Evolutionary conservation across 176 grass and related monocot species (phyloP).

Genomic region (Triticum aestivum): DNA sequence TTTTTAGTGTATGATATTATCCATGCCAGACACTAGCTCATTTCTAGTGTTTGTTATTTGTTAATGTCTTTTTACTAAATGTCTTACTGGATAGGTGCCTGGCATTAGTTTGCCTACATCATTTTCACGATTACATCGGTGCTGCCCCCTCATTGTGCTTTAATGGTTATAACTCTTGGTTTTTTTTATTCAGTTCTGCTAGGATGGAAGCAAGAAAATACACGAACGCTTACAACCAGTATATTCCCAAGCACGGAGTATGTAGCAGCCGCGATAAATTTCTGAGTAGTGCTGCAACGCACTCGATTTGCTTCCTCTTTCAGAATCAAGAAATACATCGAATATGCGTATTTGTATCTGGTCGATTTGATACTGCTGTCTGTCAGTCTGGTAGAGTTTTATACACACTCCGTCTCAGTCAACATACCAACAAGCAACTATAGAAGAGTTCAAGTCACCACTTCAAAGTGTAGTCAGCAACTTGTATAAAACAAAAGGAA

Average conservation of each 20-base stretch:
- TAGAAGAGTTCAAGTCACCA: neutral
- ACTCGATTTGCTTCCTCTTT: neutral
- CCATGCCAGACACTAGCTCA: neutral
- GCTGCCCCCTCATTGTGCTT: neutral
- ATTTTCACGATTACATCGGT: neutral
- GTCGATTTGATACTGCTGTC: neutral
- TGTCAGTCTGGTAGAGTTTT: neutral
- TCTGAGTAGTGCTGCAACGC: neutral
- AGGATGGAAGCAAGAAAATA: constrained; percentile 21
- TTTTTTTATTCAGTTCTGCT: neutral
- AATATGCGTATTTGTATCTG: neutral
- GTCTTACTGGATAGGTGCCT: neutral
- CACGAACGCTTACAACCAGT: neutral
- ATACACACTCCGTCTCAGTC: neutral
- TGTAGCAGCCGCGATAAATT: neutral
- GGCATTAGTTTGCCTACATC: neutral
- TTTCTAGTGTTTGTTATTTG: neutral
- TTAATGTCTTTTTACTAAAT: neutral
- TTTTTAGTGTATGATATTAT: neutral
- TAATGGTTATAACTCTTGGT: neutral
- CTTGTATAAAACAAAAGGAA: neutral
- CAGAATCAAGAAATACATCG: neutral
- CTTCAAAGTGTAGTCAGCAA: neutral
- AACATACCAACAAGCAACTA: neutral
- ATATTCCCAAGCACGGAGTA: neutral